Conservation (phyloP, 129 eudicot species). For the Smallanthus sonchifolius region DNA sequence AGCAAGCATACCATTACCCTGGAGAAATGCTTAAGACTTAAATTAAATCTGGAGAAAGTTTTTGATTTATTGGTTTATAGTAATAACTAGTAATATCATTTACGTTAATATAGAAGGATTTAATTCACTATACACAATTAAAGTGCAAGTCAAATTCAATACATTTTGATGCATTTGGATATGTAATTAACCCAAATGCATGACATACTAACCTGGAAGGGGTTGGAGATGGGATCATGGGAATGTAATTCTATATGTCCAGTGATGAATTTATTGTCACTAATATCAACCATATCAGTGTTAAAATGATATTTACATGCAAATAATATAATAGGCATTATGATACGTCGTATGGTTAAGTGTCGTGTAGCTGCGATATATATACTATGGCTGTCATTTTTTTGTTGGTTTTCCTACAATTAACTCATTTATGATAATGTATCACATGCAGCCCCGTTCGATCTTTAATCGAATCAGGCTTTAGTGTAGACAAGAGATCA, state of each 20-base stretch:
- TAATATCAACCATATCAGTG: too few species aligned
- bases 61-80: too few species aligned
- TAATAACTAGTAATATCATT: too few species aligned
- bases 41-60: too few species aligned
- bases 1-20: too few species aligned
- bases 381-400: too few species aligned
- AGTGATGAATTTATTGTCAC: not conserved
- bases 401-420: not conserved
- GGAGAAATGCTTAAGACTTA: too few species aligned
- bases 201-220: not conserved
- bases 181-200: not conserved
- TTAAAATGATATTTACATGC: not conserved
- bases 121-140: not conserved
- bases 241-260: not conserved
- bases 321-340: not conserved
- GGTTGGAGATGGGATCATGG: not conserved
- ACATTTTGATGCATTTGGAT: not conserved
- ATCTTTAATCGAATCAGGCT: slow-evolving; percentile 79
- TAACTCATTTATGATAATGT: not conserved
- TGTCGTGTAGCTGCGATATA: not conserved
- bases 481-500: slow-evolving; percentile 77
- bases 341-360: not conserved
- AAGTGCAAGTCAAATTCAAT: not conserved
- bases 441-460: slow-evolving; percentile 71
- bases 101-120: not conserved